Base-by-base conservation (phyloP, 1,139 yeast genomes). In the Eremothecium sinecaudum region DNA sequence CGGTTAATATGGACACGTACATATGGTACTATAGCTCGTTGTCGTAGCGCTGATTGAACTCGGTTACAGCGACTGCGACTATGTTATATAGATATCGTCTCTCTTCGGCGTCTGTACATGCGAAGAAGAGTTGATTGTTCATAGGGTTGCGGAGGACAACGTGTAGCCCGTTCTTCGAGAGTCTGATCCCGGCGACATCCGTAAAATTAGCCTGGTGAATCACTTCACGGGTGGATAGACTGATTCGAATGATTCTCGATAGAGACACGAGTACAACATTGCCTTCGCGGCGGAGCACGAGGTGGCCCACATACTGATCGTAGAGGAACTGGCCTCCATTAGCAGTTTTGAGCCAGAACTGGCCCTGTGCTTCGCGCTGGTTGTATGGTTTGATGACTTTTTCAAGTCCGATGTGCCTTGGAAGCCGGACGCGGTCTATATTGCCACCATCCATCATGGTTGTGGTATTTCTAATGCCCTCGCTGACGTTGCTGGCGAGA, bases 321-420 rank as follows among this genome's bases (percentile, higher is more conserved):
- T 67, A 66, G 45, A 74, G 71, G 51, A 64, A 83, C 30, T 70
- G 62, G 1, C 96, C 97, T 32, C 92, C 93, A 52, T 81, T 81
- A 18, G 83, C 73, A 7, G 75, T 67, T 58, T 83, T 86, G 41
- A 90, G 66, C 93, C 97, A 84, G 49, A 69, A 82, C 55, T 90
- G 96, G 4, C 99, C 99, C 46, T 86, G 92, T 0, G 97, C 81
- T 46, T 84, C 95, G 36, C 92, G 66, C 44, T 73, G 75, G n/a
- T 79, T 72, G 56, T 72, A 92, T 1, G 92, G 80, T 24, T 78
- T 66, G 12, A 87, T 71, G 3, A 84, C 67, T 6, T 79, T 75
- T 32, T 56, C 59, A 34, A 68, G 69, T 11, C 79, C 71, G 30
- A 90, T 68, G 46, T 69, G 76, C 33, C 98, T 64, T 1, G 98